Conservation (phyloP, 2,329 filamentous ascomycete genomes). For the Fusarium graminum region DNA sequence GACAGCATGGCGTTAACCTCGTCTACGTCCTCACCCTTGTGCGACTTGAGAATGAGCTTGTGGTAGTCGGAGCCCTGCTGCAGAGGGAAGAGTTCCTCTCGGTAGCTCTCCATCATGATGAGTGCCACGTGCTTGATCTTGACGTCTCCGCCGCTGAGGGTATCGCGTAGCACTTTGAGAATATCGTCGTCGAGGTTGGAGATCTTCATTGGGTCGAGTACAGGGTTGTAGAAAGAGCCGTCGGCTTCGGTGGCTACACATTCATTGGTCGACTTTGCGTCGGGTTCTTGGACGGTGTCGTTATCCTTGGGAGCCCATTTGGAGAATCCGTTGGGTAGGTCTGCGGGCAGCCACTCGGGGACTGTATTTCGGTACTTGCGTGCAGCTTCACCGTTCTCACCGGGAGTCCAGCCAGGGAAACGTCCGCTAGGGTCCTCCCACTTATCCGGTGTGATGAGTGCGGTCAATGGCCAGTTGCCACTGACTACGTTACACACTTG, state of each 20-base stretch:
- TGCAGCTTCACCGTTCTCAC: constrained; percentile 41
- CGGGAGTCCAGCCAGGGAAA: constrained; percentile 54
- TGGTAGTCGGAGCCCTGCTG: constrained; percentile 57
- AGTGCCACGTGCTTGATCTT: constrained; percentile 62
- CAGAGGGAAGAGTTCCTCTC: constrained; percentile 61
- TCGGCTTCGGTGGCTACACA: constrained; percentile 9
- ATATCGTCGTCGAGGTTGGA: constrained; percentile 55
- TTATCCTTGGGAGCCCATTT: constrained; percentile 47
- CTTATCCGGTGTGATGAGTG: constrained; percentile 42
- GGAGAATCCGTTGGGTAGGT: constrained; percentile 47
- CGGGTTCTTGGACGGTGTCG: constrained; percentile 5
- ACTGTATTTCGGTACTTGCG: constrained; percentile 43
- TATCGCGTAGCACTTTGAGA: constrained; percentile 46
- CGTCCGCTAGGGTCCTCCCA: constrained; percentile 47
- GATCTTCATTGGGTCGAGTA: constrained; percentile 57
- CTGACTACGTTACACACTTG: constrained; percentile 41
- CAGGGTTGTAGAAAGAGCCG: constrained; percentile 55
- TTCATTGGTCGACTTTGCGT: constrained; percentile 4
- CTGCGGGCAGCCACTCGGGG: constrained; percentile 50
- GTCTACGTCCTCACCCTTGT: constrained; percentile 43
- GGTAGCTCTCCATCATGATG: constrained; percentile 60
- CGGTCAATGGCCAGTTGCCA: constrained; percentile 51
- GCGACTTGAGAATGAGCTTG: constrained; percentile 52
- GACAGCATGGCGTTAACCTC: constrained; percentile 48
- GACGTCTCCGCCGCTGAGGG: constrained; percentile 46